Conservation (phyloP, 306 rosid species). For the Vigna angularis region DNA sequence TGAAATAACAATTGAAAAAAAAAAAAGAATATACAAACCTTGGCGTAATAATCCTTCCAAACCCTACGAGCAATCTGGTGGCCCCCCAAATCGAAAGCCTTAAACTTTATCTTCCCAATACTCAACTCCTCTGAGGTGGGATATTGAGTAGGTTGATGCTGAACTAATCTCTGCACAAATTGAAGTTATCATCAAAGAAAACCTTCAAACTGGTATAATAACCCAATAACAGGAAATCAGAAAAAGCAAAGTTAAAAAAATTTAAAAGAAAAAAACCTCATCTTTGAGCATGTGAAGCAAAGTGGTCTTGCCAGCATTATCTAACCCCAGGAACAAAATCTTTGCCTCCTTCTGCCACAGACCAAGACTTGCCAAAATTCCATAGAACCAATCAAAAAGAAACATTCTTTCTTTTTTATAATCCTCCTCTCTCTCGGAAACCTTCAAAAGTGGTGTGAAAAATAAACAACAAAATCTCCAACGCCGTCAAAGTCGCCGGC, state of each 20-base stretch:
- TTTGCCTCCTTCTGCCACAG: slow-evolving; percentile 89
- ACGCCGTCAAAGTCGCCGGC: slow-evolving; percentile 20
- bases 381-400: slow-evolving; percentile 84
- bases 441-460: slow-evolving; percentile 13
- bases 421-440: background rate
- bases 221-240: background rate
- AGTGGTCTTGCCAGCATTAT: slow-evolving; percentile 89
- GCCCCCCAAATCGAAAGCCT: slow-evolving; percentile 92
- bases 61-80: slow-evolving; percentile 91
- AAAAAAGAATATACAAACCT: slow-evolving; percentile 49
- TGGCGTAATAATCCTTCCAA: slow-evolving; percentile 83
- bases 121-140: slow-evolving; percentile 88
- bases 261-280: slow-evolving; percentile 53
- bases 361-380: slow-evolving; percentile 75
- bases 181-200: slow-evolving; percentile 3
- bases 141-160: slow-evolving; percentile 86
- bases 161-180: slow-evolving; percentile 71
- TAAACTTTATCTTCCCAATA: slow-evolving; percentile 82
- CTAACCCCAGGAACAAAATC: slow-evolving; percentile 87
- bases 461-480: slow-evolving; percentile 11
- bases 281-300: slow-evolving; percentile 92
- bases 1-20: background rate
- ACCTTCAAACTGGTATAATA: background rate
- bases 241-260: background rate
- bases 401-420: slow-evolving; percentile 51